Percentiles rank a stretch among this genome's conserved stretches.
These are phyloP conservation scores for Xylaria acuta DNA, from an alignment of 495 filamentous ascomycete genomes.

Conservation along the genomic window DNA sequence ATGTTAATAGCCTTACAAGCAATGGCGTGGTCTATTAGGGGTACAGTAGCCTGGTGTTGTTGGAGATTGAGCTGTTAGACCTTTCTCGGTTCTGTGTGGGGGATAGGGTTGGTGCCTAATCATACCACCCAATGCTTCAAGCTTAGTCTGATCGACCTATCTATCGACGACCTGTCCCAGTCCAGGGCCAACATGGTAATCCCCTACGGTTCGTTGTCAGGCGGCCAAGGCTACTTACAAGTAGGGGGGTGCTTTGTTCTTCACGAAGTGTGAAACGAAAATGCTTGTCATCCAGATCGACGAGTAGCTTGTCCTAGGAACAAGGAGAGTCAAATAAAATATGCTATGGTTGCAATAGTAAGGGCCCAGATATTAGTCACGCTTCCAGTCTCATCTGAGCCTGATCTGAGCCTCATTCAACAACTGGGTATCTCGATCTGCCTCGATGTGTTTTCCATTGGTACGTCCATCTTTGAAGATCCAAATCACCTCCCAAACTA, in stretches of 20 bases:
- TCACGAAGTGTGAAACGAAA: not conserved
- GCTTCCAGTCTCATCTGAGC: not conserved
- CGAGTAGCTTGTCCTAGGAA: not conserved
- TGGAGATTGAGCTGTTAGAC: constrained; percentile 10
- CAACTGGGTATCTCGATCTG: not conserved
- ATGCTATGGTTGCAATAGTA: not conserved
- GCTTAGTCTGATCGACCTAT: constrained; percentile 10
- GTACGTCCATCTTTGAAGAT: not conserved
- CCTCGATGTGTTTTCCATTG: not conserved
- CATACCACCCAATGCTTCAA: not conserved
- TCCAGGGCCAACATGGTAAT: not conserved
- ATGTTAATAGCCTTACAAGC: not conserved
- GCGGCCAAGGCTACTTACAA: not conserved
- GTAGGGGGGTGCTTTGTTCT: not conserved
- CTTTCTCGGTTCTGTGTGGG: constrained; percentile 8
- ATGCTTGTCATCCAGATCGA: not conserved
- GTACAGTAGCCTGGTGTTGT: constrained; percentile 4
- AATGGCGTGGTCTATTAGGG: not conserved
- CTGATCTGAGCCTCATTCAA: not conserved
- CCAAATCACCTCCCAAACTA: not conserved
- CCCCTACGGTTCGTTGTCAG: not conserved
- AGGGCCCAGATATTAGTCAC: not conserved
- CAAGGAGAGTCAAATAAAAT: not conserved
- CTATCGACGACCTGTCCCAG: constrained; percentile 4
- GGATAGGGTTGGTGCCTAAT: constrained; percentile 8